Percentiles rank a stretch among this genome's conserved stretches.
Evolutionary conservation across 148 eudicot species (phyloP).

Genomic region (Polygonum aviculare): DNA sequence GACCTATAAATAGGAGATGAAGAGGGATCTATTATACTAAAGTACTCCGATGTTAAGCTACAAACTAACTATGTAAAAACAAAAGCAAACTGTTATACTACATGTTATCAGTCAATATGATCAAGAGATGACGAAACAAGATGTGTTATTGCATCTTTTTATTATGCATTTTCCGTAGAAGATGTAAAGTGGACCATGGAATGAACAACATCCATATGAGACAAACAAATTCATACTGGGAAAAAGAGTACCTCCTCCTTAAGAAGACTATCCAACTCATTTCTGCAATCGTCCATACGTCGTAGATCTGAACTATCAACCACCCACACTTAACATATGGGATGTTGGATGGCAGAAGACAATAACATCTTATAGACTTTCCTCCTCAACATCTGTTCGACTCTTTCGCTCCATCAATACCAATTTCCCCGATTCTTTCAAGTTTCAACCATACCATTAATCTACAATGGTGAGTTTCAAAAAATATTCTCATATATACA

Average conservation of each 20-base stretch:
- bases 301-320: constrained; percentile 98
- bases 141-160: not conserved
- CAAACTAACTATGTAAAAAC: not conserved
- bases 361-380: too few species aligned
- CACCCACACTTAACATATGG: too few species aligned
- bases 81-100: not conserved
- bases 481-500: too few species aligned
- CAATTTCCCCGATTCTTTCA: too few species aligned
- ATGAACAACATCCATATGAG: not conserved
- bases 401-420: too few species aligned
- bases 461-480: too few species aligned
- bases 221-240: not conserved
- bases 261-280: constrained; percentile 76
- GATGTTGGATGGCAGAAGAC: too few species aligned
- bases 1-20: not conserved
- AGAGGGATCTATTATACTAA: not conserved
- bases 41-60: not conserved
- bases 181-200: not conserved
- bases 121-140: not conserved
- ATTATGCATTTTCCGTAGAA: not conserved
- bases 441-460: too few species aligned
- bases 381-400: too few species aligned
- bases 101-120: not conserved
- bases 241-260: constrained; percentile 74
- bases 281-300: constrained; percentile 77